Conservation (phyloP, 2,329 filamentous ascomycete species). For the Trichoderma sp. region DNA sequence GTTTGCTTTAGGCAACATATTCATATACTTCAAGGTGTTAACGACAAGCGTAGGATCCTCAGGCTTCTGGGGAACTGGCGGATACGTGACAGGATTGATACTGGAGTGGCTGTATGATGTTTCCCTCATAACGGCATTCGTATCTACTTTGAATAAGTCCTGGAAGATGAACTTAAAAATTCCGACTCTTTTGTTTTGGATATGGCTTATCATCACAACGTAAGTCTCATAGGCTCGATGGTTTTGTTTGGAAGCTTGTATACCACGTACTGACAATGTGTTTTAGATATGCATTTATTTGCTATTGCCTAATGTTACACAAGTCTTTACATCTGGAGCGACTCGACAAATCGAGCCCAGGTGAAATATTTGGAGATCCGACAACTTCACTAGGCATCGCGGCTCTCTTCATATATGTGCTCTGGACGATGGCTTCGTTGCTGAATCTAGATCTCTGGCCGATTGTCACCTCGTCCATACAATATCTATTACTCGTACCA, state of each 20-base stretch:
- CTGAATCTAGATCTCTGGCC: neutral
- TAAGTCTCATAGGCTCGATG: neutral
- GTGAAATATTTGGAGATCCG: neutral
- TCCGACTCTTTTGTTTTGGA: neutral
- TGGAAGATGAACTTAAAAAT: neutral
- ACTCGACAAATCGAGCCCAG: neutral
- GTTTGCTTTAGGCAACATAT: neutral
- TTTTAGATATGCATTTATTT: neutral
- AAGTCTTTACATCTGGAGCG: neutral
- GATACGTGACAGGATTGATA: neutral
- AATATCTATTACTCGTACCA: neutral
- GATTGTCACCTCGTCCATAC: neutral
- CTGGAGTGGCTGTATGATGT: neutral
- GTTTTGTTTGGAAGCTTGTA: neutral
- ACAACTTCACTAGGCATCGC: neutral
- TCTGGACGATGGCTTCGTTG: neutral
- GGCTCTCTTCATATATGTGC: neutral
- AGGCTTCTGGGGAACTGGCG: neutral
- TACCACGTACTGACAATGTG: neutral
- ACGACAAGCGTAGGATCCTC: neutral
- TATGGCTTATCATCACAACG: neutral
- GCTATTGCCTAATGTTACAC: neutral
- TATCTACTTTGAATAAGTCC: neutral
- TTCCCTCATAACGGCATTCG: neutral
- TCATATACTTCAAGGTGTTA: neutral